Conservation (phyloP, 2,329 filamentous ascomycete species). For the Eutypella sp. region DNA sequence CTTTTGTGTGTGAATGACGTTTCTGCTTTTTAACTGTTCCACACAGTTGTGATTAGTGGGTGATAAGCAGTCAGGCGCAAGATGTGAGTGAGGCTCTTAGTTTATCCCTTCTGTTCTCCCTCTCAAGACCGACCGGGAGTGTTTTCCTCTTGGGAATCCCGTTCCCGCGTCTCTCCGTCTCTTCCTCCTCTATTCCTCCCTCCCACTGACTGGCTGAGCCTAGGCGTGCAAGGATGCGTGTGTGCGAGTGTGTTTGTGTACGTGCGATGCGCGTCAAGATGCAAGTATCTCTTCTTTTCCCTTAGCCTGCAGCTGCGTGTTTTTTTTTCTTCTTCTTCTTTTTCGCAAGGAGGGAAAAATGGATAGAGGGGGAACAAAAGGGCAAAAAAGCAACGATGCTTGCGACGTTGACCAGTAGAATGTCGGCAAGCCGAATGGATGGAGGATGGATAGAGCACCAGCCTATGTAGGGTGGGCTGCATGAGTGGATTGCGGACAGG, state of each 20-base stretch:
- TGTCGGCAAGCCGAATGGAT: constrained; percentile 14
- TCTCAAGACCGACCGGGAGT: no score
- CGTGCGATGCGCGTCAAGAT: constrained; percentile 13
- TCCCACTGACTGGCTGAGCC: constrained; percentile 5
- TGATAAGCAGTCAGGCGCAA: no score
- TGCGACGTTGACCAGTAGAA: constrained; percentile 22
- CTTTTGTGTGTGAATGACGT: not conserved
- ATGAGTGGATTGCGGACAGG: constrained; percentile 43
- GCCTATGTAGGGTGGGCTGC: constrained; percentile 42
- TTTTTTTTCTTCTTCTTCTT: no score
- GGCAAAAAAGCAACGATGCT: constrained; percentile 17
- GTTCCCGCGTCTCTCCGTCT: not conserved
- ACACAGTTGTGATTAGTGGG: no score
- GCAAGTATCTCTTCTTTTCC: constrained; percentile 18
- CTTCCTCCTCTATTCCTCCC: not conserved
- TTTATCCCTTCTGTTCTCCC: no score
- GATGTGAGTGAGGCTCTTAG: no score
- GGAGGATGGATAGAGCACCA: constrained; percentile 8
- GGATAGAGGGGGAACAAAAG: no score
- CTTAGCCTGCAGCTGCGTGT: constrained; percentile 33
- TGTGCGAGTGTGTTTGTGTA: no score
- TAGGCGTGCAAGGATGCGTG: no score
- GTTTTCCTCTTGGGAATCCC: no score
- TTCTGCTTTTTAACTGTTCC: not conserved
- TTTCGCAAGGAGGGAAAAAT: no score